phyloP scores from a whole-genome alignment of 495 filamentous ascomycete species.

The Geoglossum glabrum region DNA sequence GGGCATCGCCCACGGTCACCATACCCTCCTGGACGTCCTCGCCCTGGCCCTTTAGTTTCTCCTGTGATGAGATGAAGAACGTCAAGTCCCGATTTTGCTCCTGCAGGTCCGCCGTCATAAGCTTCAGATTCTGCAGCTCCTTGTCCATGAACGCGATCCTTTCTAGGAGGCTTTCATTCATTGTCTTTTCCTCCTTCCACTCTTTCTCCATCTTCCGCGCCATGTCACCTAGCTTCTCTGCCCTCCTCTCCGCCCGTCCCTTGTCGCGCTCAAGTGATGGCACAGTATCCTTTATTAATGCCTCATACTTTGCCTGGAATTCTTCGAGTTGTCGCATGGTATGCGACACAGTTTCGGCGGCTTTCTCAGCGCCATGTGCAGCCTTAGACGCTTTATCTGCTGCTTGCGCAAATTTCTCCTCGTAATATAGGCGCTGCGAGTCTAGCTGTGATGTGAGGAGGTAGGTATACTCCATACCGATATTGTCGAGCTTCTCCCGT shows the following conservation, averaged over 20 bases:
- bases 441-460: constrained; percentile 83
- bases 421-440: constrained; percentile 80
- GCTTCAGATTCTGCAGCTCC: constrained; percentile 33
- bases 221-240: constrained; percentile 49
- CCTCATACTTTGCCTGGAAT: constrained; percentile 34
- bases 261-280: constrained; percentile 49
- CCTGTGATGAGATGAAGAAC: constrained; percentile 70
- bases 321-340: constrained; percentile 30
- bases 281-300: constrained; percentile 36
- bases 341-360: constrained; percentile 30
- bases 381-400: constrained; percentile 77
- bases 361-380: constrained; percentile 39
- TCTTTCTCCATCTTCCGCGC: constrained; percentile 57
- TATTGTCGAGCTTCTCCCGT: constrained; percentile 74
- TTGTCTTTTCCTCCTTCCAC: constrained; percentile 72
- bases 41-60: constrained; percentile 56
- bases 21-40: constrained; percentile 6
- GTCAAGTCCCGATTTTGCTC: constrained; percentile 81
- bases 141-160: constrained; percentile 40
- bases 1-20: not conserved
- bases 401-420: constrained; percentile 77
- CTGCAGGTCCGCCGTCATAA: constrained; percentile 41
- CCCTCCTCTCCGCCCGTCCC: constrained; percentile 41
- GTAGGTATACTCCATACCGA: constrained; percentile 85
- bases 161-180: constrained; percentile 59